Conservation (phyloP, 164 flowering plant genomes). For the Houttuynia cordata region DNA sequence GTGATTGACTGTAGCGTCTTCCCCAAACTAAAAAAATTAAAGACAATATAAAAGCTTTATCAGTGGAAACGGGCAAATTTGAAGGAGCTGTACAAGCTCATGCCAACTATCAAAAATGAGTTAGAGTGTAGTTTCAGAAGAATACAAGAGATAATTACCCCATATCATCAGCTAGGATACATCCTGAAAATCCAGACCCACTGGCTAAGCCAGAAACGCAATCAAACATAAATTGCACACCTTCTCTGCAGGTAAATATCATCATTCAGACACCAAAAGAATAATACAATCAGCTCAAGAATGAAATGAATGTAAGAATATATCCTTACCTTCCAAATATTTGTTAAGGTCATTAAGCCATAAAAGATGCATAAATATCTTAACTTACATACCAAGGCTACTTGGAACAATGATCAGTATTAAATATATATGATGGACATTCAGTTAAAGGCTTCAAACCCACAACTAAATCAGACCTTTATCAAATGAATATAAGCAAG, state of each 20-base stretch:
- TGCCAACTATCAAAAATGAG: too few relatives aligned
- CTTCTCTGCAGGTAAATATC: constrained; percentile 59
- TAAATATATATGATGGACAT: too few relatives aligned
- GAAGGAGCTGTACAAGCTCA: too few relatives aligned
- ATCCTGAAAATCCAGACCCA: constrained; percentile 50
- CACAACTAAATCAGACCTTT: too few relatives aligned
- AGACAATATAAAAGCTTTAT: neutral
- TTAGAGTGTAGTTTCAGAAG: neutral
- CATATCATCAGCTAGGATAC: constrained; percentile 99
- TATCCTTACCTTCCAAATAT: neutral
- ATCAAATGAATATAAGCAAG: too few relatives aligned
- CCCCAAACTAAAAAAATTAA: constrained; percentile 59
- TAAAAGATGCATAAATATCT: too few relatives aligned
- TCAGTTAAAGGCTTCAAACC: too few relatives aligned
- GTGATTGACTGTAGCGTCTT: constrained; percentile 97
- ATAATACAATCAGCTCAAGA: neutral
- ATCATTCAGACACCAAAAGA: neutral
- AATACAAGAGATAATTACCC: constrained; percentile 41
- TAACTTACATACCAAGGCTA: neutral
- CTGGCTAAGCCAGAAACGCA: constrained; percentile 68
- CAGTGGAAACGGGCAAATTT: too few relatives aligned
- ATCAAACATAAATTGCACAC: constrained; percentile 96
- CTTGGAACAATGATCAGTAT: neutral
- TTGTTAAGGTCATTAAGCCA: too few relatives aligned
- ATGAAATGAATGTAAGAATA: too few relatives aligned